phyloP scores from a whole-genome alignment of 202 grass and related monocot species.

The Cymbopogon flexuosus region DNA sequence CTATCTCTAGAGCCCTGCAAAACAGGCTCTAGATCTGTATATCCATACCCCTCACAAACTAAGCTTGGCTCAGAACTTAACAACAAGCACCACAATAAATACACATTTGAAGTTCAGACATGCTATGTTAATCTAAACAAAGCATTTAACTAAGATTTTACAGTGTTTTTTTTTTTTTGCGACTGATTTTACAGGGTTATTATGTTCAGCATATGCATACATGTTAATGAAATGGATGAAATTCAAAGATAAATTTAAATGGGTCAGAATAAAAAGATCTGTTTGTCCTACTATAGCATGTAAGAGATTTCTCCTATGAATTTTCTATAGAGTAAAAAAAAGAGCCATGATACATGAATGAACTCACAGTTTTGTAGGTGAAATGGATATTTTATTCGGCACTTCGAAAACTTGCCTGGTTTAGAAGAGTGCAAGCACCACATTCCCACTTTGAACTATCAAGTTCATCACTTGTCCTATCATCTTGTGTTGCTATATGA shows the following conservation, averaged over 20 bases:
- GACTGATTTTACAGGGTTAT: too few species aligned
- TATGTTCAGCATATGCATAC: not conserved
- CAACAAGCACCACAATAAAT: not conserved
- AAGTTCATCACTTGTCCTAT: conserved; percentile 26
- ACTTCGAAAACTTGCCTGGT: conserved; percentile 50
- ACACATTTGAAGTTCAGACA: not conserved
- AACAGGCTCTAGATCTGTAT: not conserved
- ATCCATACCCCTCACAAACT: not conserved
- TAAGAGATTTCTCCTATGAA: not conserved
- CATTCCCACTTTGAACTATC: conserved; percentile 65
- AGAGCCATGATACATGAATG: not conserved
- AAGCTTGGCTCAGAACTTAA: not conserved
- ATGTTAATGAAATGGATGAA: not conserved
- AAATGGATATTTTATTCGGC: not conserved
- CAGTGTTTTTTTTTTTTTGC: too few species aligned
- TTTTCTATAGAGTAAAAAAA: not conserved
- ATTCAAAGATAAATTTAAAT: conserved; percentile 3
- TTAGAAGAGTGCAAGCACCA: conserved; percentile 77
- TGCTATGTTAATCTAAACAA: not conserved
- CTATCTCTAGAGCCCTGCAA: not conserved
- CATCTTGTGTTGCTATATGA: conserved; percentile 15
- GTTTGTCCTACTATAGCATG: not conserved
- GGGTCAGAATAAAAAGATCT: not conserved
- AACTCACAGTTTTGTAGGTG: not conserved
- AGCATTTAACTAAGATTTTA: not conserved